Percentiles rank a stretch among this genome's conserved stretches.
Evolutionary conservation across 2,329 filamentous ascomycete genomes (phyloP).

Genomic region (Fusarium pilosicola): DNA sequence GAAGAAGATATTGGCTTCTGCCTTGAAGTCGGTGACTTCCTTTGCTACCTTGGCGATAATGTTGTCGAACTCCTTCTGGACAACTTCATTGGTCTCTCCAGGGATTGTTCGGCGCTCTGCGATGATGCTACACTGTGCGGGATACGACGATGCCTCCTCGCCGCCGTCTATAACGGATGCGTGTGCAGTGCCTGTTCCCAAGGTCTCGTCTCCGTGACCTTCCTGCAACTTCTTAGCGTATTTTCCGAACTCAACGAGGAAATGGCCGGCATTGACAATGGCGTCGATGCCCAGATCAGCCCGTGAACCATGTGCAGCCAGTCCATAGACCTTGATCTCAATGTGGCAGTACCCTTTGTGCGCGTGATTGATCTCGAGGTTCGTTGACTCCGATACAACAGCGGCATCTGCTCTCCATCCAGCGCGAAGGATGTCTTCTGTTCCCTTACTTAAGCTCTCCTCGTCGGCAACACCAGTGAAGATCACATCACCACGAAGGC

Average conservation of each 20-base stretch:
- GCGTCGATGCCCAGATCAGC: constrained; percentile 60
- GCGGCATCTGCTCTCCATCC: constrained; percentile 65
- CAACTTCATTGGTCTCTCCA: constrained; percentile 52
- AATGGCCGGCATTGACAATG: constrained; percentile 58
- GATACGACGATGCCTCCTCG: constrained; percentile 63
- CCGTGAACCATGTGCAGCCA: constrained; percentile 56
- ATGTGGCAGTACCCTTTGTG: constrained; percentile 64
- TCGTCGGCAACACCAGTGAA: constrained; percentile 65
- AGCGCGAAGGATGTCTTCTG: constrained; percentile 58
- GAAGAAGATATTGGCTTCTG: constrained; percentile 53
- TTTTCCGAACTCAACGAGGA: constrained; percentile 57
- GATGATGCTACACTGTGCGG: constrained; percentile 57
- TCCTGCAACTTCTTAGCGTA: constrained; percentile 50
- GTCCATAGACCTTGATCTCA: constrained; percentile 54
- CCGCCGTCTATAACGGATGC: constrained; percentile 60
- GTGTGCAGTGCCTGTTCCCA: constrained; percentile 57
- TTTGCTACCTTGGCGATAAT: constrained; percentile 49
- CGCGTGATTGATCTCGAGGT: constrained; percentile 53
- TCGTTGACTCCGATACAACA: constrained; percentile 60
- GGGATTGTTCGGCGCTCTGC: constrained; percentile 61
- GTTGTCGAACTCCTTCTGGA: constrained; percentile 50
- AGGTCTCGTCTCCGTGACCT: constrained; percentile 43
- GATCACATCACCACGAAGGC: constrained; percentile 60
- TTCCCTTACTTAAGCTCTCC: constrained; percentile 61
- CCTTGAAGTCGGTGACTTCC: constrained; percentile 52